These are phyloP conservation scores for Drechslerella dactyloides DNA, from an alignment of 2,329 filamentous ascomycete genomes.

Conservation along the genomic window DNA sequence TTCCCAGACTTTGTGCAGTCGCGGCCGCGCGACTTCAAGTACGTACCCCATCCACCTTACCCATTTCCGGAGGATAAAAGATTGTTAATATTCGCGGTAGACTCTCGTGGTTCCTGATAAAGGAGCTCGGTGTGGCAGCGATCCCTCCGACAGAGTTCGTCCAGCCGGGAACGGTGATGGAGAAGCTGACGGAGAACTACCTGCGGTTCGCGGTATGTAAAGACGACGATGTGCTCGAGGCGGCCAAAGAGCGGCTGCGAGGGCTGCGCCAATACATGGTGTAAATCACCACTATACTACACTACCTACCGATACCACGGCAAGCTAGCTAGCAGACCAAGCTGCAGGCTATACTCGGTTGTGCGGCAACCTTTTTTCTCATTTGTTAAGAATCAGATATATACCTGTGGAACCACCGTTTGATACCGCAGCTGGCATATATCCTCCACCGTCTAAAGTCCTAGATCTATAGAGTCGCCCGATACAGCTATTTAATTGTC, in stretches of 20 bases:
- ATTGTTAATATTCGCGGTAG: conserved; percentile 5
- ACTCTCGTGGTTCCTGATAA: conserved; percentile 93
- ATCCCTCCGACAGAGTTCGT: conserved; percentile 98
- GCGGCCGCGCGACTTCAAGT: conserved; percentile 87
- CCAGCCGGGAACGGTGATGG: conserved; percentile 72
- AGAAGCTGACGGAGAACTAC: conserved; percentile 88
- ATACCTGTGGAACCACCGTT: conserved; percentile 6
- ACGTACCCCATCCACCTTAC: not conserved
- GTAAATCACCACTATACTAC: conserved; percentile 26
- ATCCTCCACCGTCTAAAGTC: not conserved
- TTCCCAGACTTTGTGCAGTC: conserved; percentile 88
- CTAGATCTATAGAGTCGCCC: too few species aligned
- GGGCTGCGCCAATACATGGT: conserved; percentile 74
- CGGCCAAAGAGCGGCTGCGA: conserved; percentile 75
- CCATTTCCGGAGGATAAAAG: not conserved
- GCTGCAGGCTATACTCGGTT: too few species aligned
- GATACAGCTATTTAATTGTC: too few species aligned
- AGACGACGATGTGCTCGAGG: conserved; percentile 81
- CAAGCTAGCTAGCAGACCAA: not conserved
- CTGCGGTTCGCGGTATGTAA: conserved; percentile 89
- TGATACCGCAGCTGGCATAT: not conserved
- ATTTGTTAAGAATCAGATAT: not conserved
- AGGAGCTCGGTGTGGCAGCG: conserved; percentile 91
- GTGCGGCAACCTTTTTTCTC: not conserved
- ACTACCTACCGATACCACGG: not conserved